Conservation (phyloP, 441 rosid species). For the Dalechampia spathulata region DNA sequence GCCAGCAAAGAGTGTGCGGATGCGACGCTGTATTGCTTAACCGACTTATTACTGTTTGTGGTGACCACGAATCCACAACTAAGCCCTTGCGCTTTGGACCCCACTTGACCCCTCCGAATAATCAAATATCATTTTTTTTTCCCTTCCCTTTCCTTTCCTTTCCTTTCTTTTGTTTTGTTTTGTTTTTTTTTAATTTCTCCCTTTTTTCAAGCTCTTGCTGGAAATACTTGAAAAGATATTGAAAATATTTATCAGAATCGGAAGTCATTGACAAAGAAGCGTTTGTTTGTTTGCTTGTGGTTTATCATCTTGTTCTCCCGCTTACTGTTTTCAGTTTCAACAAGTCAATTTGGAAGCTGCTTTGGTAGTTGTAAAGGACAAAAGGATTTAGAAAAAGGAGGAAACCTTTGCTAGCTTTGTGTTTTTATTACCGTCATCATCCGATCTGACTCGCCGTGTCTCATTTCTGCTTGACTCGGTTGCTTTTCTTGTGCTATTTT, state of each 20-base stretch:
- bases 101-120: slow-evolving; percentile 52
- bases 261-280: no score
- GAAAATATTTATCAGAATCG: no score
- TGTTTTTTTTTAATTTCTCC: not conserved
- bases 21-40: slow-evolving; percentile 10
- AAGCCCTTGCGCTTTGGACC: slow-evolving; percentile 35
- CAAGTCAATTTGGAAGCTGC: not conserved
- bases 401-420: no score
- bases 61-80: slow-evolving; percentile 39
- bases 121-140: no score
- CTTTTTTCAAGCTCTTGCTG: not conserved
- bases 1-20: slow-evolving; percentile 23
- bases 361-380: no score
- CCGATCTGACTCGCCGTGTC: slow-evolving; percentile 47
- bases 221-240: slow-evolving; percentile 11
- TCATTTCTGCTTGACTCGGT: slow-evolving; percentile 16
- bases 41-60: slow-evolving; percentile 21
- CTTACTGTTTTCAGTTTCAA: slow-evolving; percentile 14
- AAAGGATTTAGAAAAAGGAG: no score
- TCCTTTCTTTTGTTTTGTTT: no score
- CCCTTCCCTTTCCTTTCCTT: no score
- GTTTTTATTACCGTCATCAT: not conserved
- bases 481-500: no score
- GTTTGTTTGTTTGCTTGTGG: no score
- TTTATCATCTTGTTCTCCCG: slow-evolving; percentile 23